Evolutionary conservation across 495 filamentous ascomycete genomes (phyloP), one percentile per base, ranked within the genome.

Genomic region (Elaphomyces granulatus): DNA sequence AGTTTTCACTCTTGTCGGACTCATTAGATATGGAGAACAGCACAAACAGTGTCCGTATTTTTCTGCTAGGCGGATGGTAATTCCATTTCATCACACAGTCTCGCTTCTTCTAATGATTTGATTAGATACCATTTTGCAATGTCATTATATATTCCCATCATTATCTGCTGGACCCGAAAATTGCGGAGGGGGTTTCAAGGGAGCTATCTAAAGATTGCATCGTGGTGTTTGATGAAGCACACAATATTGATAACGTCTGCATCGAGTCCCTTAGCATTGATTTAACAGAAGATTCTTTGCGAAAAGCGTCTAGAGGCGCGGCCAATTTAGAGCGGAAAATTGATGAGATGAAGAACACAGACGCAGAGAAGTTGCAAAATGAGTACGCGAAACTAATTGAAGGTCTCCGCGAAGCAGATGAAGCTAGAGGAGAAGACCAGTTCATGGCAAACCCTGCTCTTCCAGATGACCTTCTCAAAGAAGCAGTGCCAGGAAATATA

Each of bases 71-170:
- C 75, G 90, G 44, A 98, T 98, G 90, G 82, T 87, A 62, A 46
- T 66, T 48, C n/a, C 44, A n/a, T 15, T 32, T 10, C 6, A 12
- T 26, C 15, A 10, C 4, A 18, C 35, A 12, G 32, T 38, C 12
- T 32, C 15, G 12, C 16, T 4, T 12, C 8, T 19, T 32, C 26
- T 9, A 1, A 28, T 41, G 18, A 15, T 21, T 7, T 32, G 12
- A 15, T 17, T 8, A 32, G 16, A 18, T 98, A 87, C 77, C 86
- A 37, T 94, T 81, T 54, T 96, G 88, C 69, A 94, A 98, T 60
- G 84, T 98, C 51, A 94, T 98, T 50, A 96, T 98, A 40, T 98
- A 96, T 57, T 96, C 90, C 6, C 96, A 96, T 52, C 90, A 98
- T 60, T 98, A 98, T 52, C 76, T 98, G 3, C 70, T 98, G 2